phyloP scores from a whole-genome alignment of 768 basidiomycete species.

The Gelatoporia subvermispora region DNA sequence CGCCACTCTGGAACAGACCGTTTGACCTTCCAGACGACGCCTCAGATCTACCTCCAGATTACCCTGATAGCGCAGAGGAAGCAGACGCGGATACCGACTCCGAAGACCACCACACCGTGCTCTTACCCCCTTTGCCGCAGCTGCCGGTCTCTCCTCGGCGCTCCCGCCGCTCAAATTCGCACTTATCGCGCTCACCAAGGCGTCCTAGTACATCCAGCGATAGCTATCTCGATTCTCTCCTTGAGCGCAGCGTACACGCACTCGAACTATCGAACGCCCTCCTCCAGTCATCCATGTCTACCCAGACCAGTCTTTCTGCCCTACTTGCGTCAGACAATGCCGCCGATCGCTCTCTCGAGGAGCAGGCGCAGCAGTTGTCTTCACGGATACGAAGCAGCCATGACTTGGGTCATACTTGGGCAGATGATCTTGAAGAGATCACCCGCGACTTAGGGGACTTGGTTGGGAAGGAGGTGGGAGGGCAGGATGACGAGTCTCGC shows the following conservation, averaged over 20 bases:
- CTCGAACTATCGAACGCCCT: conserved; percentile 82
- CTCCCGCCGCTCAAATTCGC: conserved; percentile 26
- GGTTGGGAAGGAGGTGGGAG: conserved; percentile 30
- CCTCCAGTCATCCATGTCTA: conserved; percentile 69
- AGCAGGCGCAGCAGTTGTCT: conserved; percentile 47
- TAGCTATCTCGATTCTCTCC: conserved; percentile 67
- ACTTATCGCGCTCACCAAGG: conserved; percentile 19
- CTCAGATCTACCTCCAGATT: conserved; percentile 68
- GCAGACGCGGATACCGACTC: conserved; percentile 66
- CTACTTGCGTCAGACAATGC: conserved; percentile 43
- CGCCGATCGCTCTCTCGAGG: conserved; percentile 41
- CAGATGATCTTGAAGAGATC: conserved; percentile 64
- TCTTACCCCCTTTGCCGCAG: conserved; percentile 25
- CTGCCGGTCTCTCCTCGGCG: conserved; percentile 32
- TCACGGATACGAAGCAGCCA: conserved; percentile 44
- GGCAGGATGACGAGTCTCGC: conserved; percentile 4
- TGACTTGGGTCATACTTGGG: conserved; percentile 52
- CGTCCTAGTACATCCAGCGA: conserved; percentile 32
- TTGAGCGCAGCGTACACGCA: conserved; percentile 79
- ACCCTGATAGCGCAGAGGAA: conserved; percentile 73
- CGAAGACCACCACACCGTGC: conserved; percentile 21
- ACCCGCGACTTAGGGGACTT: conserved; percentile 56
- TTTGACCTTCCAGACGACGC: conserved; percentile 26
- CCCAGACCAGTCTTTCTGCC: conserved; percentile 51
- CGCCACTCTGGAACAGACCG: conserved; percentile 24